Conservation (phyloP, 768 basidiomycete genomes). For the Phlegmacium glaucopus region DNA sequence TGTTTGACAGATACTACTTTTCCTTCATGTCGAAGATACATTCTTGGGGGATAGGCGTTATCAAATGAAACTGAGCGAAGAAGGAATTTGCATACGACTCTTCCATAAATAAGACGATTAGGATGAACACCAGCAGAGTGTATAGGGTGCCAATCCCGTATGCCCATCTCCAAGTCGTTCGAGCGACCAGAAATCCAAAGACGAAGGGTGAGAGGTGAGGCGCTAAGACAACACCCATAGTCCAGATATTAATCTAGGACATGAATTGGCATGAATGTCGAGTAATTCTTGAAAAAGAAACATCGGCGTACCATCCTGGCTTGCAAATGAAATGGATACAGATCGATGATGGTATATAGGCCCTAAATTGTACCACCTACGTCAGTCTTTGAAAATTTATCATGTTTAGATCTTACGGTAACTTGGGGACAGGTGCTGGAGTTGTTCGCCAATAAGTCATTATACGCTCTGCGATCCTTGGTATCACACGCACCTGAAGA, state of each 20-base stretch:
- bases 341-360: slow-evolving; percentile 56
- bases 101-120: slow-evolving; percentile 59
- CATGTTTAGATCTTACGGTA: slow-evolving; percentile 34
- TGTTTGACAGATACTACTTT: slow-evolving; percentile 43
- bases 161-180: slow-evolving; percentile 59
- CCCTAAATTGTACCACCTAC: slow-evolving; percentile 32
- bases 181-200: slow-evolving; percentile 65
- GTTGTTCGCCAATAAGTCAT: neutral
- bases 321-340: slow-evolving; percentile 69
- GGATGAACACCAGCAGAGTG: slow-evolving; percentile 45
- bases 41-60: slow-evolving; percentile 26
- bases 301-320: slow-evolving; percentile 60
- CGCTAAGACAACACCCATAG: slow-evolving; percentile 68
- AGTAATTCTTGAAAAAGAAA: too few species aligned
- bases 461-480: neutral
- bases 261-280: neutral
- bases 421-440: slow-evolving; percentile 58
- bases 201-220: slow-evolving; percentile 63
- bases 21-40: slow-evolving; percentile 57
- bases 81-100: slow-evolving; percentile 63
- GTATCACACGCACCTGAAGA: slow-evolving; percentile 44
- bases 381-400: neutral
- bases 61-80: neutral
- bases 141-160: slow-evolving; percentile 67
- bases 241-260: slow-evolving; percentile 62